phyloP scores from a whole-genome alignment of 257 asterid genomes.

The Ilex asprella region DNA sequence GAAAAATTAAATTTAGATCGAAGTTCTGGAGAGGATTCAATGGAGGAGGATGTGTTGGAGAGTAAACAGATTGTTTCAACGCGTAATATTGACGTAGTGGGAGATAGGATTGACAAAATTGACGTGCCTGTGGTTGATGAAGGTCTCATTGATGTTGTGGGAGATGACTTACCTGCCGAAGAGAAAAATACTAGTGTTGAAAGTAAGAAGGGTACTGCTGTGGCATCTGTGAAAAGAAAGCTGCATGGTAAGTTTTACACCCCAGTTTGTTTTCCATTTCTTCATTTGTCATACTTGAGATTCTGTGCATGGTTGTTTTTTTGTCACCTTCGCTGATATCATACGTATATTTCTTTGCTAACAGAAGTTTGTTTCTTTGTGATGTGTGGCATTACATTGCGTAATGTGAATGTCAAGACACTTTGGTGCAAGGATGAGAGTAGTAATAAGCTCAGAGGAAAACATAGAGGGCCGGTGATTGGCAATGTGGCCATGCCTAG shows the following conservation, averaged over 20 bases:
- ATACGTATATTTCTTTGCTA: not conserved
- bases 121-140: slow-evolving; percentile 32
- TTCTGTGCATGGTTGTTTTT: not conserved
- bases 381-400: too few relatives aligned
- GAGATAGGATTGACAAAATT: slow-evolving; percentile 24
- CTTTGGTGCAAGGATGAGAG: too few relatives aligned
- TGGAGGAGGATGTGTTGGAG: slow-evolving; percentile 68
- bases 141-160: slow-evolving; percentile 47
- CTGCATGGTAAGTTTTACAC: slow-evolving; percentile 38
- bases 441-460: too few relatives aligned
- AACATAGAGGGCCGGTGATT: too few relatives aligned
- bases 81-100: slow-evolving; percentile 24
- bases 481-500: too few relatives aligned
- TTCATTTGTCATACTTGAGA: too few relatives aligned
- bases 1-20: slow-evolving; percentile 55
- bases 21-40: slow-evolving; percentile 78
- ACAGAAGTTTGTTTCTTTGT: not conserved
- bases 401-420: too few relatives aligned
- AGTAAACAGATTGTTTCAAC: slow-evolving; percentile 36
- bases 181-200: slow-evolving; percentile 23
- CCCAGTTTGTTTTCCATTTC: slow-evolving; percentile 2
- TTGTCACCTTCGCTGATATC: not conserved
- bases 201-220: slow-evolving; percentile 26
- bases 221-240: slow-evolving; percentile 54
- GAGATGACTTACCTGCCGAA: slow-evolving; percentile 39